Percentiles rank a stretch among this genome's conserved stretches.
These are phyloP conservation scores for Fraxinus velutina DNA, from an alignment of 305 asterid species.

Conservation along the genomic window DNA sequence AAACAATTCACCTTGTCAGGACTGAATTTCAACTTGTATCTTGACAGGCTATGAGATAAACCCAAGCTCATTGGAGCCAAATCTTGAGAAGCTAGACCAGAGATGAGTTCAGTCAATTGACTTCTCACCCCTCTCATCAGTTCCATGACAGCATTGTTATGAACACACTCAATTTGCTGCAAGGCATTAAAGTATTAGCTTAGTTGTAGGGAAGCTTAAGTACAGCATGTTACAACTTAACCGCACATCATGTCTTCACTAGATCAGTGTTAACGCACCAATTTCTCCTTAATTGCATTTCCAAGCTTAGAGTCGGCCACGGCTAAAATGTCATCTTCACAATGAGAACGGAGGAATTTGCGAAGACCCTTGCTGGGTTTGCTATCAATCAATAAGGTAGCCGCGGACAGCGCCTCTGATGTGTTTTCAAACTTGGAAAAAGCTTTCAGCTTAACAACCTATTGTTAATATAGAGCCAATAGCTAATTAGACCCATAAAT, in stretches of 20 bases:
- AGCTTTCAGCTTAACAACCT: conserved; percentile 88
- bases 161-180: conserved; percentile 78
- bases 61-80: conserved; percentile 95
- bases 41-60: conserved; percentile 76
- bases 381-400: conserved; percentile 74
- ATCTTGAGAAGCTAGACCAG: conserved; percentile 82
- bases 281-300: conserved; percentile 75
- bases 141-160: conserved; percentile 86
- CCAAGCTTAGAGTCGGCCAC: conserved; percentile 97
- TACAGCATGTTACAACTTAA: not conserved
- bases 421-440: conserved; percentile 90
- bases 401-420: conserved; percentile 75
- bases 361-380: conserved; percentile 94
- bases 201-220: not conserved
- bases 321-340: conserved; percentile 66
- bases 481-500: not conserved
- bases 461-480: not conserved
- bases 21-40: conserved; percentile 83
- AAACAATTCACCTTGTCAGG: conserved; percentile 67
- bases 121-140: conserved; percentile 94
- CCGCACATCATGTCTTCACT: not conserved
- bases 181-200: not conserved
- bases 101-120: conserved; percentile 70
- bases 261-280: conserved; percentile 46
- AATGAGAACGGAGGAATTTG: conserved; percentile 72